Percentiles rank a stretch among this genome's conserved stretches.
These are phyloP conservation scores for Paralagenidium karlingii DNA, from an alignment of 352 stramenopile genomes.

Conservation along the genomic window DNA sequence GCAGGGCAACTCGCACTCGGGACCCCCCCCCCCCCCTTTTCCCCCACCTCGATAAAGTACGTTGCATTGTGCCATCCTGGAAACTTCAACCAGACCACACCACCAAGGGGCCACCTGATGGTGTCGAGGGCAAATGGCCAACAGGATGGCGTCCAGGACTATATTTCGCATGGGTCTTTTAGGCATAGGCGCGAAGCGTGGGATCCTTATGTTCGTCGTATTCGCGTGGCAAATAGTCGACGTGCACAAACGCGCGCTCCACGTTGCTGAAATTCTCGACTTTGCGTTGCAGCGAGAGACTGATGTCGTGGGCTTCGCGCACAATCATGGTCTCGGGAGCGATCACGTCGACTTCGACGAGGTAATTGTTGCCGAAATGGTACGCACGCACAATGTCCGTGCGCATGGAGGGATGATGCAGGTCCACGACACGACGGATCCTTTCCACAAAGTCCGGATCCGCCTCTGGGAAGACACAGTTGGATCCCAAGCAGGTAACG, in stretches of 20 bases:
- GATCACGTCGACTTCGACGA: constrained; percentile 82
- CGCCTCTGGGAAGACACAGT: constrained; percentile 31
- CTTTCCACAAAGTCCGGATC: constrained; percentile 91
- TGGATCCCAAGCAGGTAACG: no score
- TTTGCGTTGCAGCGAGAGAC: constrained; percentile 92
- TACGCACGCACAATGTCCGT: constrained; percentile 92
- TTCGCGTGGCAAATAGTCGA: constrained; percentile 90
- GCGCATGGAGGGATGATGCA: constrained; percentile 80
- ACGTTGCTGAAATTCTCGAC: constrained; percentile 93
- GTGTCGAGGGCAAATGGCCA: no score
- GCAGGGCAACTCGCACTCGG: no score
- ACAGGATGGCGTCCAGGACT: no score
- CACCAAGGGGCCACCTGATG: no score
- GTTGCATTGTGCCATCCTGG: no score
- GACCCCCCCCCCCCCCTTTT: no score
- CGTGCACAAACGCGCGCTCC: constrained; percentile 96
- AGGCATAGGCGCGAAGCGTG: no score
- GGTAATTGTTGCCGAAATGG: constrained; percentile 95
- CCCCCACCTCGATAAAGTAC: no score
- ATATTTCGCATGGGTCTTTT: no score
- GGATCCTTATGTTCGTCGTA: constrained; percentile 86
- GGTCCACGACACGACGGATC: constrained; percentile 73
- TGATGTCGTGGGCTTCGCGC: constrained; percentile 92
- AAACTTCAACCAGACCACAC: no score
- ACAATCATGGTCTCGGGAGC: constrained; percentile 85